These are phyloP conservation scores for Nitzschia sp. DNA, from an alignment of 108 stramenopile genomes.

Conservation along the genomic window DNA sequence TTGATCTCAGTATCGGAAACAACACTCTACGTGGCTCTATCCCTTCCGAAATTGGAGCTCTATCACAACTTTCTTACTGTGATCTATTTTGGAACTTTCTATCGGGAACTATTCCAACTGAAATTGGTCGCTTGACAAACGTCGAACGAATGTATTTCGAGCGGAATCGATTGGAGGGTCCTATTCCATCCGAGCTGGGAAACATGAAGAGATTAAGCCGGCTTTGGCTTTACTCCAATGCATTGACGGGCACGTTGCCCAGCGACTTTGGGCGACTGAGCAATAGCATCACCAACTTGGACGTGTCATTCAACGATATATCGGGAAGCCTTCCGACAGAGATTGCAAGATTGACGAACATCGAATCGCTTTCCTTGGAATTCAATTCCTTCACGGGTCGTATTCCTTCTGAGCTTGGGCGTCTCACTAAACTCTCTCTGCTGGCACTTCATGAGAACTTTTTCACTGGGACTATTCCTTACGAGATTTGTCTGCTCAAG, in stretches of 20 bases:
- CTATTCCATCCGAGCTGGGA: constrained; percentile 35
- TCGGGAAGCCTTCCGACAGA: constrained; percentile 45
- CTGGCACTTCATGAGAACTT: constrained; percentile 41
- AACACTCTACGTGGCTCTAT: constrained; percentile 28
- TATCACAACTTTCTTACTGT: constrained; percentile 24
- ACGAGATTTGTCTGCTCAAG: constrained; percentile 33
- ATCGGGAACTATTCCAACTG: constrained; percentile 46
- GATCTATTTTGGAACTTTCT: constrained; percentile 24
- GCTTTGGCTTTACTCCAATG: constrained; percentile 39
- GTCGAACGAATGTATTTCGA: constrained; percentile 39
- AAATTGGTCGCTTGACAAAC: constrained; percentile 54
- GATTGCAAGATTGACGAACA: constrained; percentile 28
- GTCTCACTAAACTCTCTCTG: constrained; percentile 32
- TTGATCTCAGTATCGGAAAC: constrained; percentile 1
- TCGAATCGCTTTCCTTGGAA: constrained; percentile 9
- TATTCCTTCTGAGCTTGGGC: constrained; percentile 52
- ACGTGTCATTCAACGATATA: constrained; percentile 41
- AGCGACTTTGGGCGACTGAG: constrained; percentile 35
- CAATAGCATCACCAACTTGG: constrained; percentile 23
- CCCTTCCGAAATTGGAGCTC: constrained; percentile 36
- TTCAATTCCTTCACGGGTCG: constrained; percentile 43
- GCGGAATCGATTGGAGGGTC: constrained; percentile 6
- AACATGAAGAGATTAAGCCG: constrained; percentile 29
- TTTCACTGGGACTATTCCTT: constrained; percentile 41
- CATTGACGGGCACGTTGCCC: constrained; percentile 52